Conservation (phyloP, 2,329 filamentous ascomycete genomes). For the Clarireedia sp. region DNA sequence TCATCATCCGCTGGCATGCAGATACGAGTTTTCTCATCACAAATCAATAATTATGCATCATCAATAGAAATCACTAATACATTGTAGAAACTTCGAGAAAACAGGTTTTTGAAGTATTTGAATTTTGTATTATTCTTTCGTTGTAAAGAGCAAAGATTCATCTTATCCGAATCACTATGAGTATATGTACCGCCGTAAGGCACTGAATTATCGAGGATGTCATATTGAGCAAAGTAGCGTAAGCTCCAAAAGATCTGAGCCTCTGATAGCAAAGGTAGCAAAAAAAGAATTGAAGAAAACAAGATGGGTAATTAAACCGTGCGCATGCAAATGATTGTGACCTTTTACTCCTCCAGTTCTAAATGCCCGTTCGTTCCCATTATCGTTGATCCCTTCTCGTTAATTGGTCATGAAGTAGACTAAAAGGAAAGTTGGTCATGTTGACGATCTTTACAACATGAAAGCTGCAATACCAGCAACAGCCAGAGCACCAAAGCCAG, state of each 20-base stretch:
- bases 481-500: constrained; percentile 20
- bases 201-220: constrained; percentile 14
- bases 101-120: background rate
- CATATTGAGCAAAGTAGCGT: constrained; percentile 15
- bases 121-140: constrained; percentile 6
- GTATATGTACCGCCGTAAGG: constrained; percentile 17
- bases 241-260: constrained; percentile 17
- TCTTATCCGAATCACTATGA: constrained; percentile 9
- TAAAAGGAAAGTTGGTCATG: constrained; percentile 6
- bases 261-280: constrained; percentile 1
- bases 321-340: constrained; percentile 17
- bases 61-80: background rate
- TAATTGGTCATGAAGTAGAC: constrained; percentile 1
- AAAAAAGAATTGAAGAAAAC: constrained; percentile 9
- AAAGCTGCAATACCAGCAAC: constrained; percentile 21
- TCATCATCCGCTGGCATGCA: background rate
- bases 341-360: constrained; percentile 11
- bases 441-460: constrained; percentile 18
- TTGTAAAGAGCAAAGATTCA: constrained; percentile 1
- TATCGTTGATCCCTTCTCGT: constrained; percentile 10
- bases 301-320: background rate
- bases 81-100: background rate
- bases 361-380: constrained; percentile 9
- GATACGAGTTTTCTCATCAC: background rate
- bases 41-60: background rate